Evolutionary conservation across 768 basidiomycete species (phyloP), one percentile per base, ranked within the genome.

Genomic region (Tricholoma terreum): DNA sequence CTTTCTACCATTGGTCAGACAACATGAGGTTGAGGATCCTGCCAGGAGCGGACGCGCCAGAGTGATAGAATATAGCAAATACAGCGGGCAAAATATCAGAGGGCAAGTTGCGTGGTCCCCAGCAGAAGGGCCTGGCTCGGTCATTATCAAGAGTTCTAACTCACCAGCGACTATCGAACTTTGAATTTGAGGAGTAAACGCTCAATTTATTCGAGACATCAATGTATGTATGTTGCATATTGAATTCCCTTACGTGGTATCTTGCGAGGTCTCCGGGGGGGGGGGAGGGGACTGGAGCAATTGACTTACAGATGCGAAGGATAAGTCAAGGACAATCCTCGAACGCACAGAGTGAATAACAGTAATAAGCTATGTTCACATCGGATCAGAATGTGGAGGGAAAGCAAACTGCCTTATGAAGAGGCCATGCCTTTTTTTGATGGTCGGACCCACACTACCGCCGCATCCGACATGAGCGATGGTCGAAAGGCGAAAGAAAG

Each of bases 381-480:
- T 6, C 6, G 24, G 24, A 27, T 27, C 24, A 75, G 53, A 75
- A 76, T 42, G 57, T 60, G 15, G 69, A 14, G 9, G 65, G 17
- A 59, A 74, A 77, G 60, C 75, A 77, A 12, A 57, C 34, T 2
- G 56, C 45, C 57, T 76, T 77, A 57, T 77, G 75, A 9, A 60
- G 51, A 30, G 69, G 31, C 76, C 76, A 77, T 22, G 69, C 69
- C 54, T 70, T 59, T 48, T 66, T 73, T 51, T 77, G 76, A 57
- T 77, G 76, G n/a, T 56, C 54, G 34, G 59, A 46, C 17, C 70
- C 71, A 43, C 74, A 76, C 75, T 77, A 51, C n/a, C 11, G 14
- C 38, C 33, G 24, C 19, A 31, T 58, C 17, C 58, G 45, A 22
- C 33, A 38, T 55, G 40, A 11, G 40, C 46, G 21, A 46, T 12